A percentile compares a stretch with the other conserved stretches of the same genome.
Evolutionary conservation across 1,284 basidiomycete genomes (phyloP).

Genomic region (Cryptococcus jaspeensis): DNA sequence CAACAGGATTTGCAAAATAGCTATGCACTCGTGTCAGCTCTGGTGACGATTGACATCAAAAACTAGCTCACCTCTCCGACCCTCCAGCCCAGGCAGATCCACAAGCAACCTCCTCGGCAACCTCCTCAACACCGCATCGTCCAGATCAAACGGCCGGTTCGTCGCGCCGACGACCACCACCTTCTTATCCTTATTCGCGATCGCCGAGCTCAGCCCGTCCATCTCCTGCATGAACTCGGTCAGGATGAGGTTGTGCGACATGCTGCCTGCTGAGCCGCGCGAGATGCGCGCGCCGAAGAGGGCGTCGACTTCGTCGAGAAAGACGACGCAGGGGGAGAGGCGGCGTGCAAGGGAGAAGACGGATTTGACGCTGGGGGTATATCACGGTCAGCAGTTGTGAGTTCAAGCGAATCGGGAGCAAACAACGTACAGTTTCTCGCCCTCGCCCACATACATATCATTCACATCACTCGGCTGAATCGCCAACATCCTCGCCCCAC

Average conservation of each 20-base stretch:
- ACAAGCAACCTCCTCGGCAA: conserved; percentile 78
- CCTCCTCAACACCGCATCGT: conserved; percentile 66
- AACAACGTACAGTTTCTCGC: conserved; percentile 70
- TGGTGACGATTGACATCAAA: neutral
- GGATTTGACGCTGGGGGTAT: conserved; percentile 61
- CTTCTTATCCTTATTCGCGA: conserved; percentile 71
- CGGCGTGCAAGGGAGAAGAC: conserved; percentile 85
- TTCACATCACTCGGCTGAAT: conserved; percentile 57
- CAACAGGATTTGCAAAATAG: conserved; percentile 78
- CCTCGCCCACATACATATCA: conserved; percentile 80
- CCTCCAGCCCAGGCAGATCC: conserved; percentile 77
- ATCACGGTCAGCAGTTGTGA: neutral
- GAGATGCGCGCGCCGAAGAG: conserved; percentile 85
- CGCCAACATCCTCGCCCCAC: conserved; percentile 82
- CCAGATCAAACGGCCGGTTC: conserved; percentile 61
- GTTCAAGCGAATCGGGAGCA: neutral
- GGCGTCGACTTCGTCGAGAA: conserved; percentile 94
- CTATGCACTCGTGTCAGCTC: conserved; percentile 50
- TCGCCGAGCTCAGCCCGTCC: conserved; percentile 72
- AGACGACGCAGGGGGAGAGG: conserved; percentile 88
- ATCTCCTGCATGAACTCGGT: conserved; percentile 97
- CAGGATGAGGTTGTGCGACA: conserved; percentile 66
- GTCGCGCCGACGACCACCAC: conserved; percentile 94
- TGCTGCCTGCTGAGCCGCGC: conserved; percentile 69
- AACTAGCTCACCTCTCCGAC: conserved; percentile 65